These are phyloP conservation scores for Apium graveolens DNA, from an alignment of 129 eudicot genomes.

Conservation along the genomic window DNA sequence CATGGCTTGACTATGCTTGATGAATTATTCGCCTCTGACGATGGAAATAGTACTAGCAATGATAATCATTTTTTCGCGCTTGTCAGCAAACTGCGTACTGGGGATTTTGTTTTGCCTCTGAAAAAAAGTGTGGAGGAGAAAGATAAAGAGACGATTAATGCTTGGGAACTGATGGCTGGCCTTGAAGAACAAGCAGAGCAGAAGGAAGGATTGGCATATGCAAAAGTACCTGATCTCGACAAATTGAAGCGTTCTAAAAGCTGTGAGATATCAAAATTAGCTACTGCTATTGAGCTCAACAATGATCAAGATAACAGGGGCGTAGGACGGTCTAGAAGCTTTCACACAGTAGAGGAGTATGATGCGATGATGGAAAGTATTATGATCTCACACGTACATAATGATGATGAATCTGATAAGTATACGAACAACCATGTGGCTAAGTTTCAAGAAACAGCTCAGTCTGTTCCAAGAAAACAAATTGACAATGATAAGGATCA, in stretches of 20 bases:
- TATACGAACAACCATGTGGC: neutral
- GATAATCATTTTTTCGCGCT: conserved; percentile 18
- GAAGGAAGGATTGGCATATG: neutral
- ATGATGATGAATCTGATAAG: neutral
- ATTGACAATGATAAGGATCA: neutral
- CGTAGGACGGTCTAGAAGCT: conserved; percentile 23
- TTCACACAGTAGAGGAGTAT: conserved; percentile 36
- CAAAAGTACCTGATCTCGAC: neutral
- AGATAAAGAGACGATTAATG: neutral
- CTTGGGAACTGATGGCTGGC: conserved; percentile 20
- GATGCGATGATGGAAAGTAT: conserved; percentile 25
- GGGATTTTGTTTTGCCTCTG: neutral
- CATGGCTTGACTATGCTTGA: conserved; percentile 11
- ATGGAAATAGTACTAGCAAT: neutral
- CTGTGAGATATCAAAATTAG: conserved; percentile 6
- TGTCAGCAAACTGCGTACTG: conserved; percentile 12
- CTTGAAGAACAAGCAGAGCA: conserved; percentile 13
- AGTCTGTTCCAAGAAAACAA: neutral
- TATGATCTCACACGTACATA: neutral
- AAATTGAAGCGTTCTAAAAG: conserved; percentile 24
- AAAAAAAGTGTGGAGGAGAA: neutral
- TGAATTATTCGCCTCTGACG: conserved; percentile 4
- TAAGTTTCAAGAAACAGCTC: neutral
- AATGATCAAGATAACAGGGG: conserved; percentile 10
- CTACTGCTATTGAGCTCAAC: neutral